These are phyloP conservation scores for Annulohypoxylon bovei DNA, from an alignment of 495 filamentous ascomycete species.

Conservation along the genomic window DNA sequence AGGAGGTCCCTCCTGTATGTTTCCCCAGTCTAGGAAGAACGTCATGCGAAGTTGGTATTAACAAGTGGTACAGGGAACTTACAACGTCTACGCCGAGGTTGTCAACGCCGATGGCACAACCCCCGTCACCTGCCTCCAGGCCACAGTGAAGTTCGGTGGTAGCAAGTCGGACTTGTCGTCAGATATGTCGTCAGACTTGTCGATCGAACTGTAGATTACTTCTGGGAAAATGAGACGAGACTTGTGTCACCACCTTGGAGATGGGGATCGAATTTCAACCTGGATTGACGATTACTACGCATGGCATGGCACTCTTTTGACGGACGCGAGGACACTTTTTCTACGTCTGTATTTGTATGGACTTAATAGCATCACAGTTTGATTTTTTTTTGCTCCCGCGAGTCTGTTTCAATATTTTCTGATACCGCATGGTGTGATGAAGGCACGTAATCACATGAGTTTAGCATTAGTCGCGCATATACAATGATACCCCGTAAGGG, in stretches of 20 bases:
- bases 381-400: slow-evolving; percentile 24
- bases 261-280: slow-evolving; percentile 2
- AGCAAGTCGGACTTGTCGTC: slow-evolving; percentile 18
- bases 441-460: slow-evolving; percentile 35
- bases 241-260: slow-evolving; percentile 9
- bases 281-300: slow-evolving; percentile 34
- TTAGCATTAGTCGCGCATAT: slow-evolving; percentile 35
- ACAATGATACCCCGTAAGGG: slow-evolving; percentile 37
- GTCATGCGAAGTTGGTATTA: not conserved
- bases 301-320: slow-evolving; percentile 37
- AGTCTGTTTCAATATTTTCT: slow-evolving; percentile 27
- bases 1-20: slow-evolving; percentile 88
- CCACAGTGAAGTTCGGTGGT: slow-evolving; percentile 66
- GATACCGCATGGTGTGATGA: slow-evolving; percentile 36
- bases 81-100: slow-evolving; percentile 88
- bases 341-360: slow-evolving; percentile 39
- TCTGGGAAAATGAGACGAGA: not conserved
- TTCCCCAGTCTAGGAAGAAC: not conserved
- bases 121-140: slow-evolving; percentile 84
- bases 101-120: slow-evolving; percentile 67
- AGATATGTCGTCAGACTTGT: slow-evolving; percentile 2
- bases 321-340: slow-evolving; percentile 25
- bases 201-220: not conserved
- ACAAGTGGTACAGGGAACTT: slow-evolving; percentile 73
- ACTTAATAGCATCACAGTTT: slow-evolving; percentile 28